phyloP scores from a whole-genome alignment of 305 asterid genomes.

The Rubia occidens region DNA sequence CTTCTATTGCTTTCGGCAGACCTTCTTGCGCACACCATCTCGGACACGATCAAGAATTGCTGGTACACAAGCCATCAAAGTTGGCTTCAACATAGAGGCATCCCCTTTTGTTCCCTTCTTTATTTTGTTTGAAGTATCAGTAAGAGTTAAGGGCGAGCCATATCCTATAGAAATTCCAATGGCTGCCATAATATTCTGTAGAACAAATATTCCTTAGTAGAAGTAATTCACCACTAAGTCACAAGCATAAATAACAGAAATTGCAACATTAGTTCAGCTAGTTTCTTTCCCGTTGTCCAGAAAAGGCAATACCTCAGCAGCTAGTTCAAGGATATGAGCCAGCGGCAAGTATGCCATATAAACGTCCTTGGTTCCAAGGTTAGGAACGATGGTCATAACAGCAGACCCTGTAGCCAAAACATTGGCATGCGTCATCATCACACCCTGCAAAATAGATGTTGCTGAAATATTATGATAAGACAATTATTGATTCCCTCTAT shows the following conservation, averaged over 20 bases:
- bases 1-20: slow-evolving; percentile 14
- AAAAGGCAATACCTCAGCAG: slow-evolving; percentile 67
- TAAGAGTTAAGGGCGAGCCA: slow-evolving; percentile 92
- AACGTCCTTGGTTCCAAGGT: slow-evolving; percentile 62
- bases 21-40: slow-evolving; percentile 96
- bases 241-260: slow-evolving; percentile 9
- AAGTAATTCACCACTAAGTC: not conserved
- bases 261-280: slow-evolving; percentile 6
- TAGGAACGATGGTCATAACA: slow-evolving; percentile 84
- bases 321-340: slow-evolving; percentile 96
- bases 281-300: not conserved
- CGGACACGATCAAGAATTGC: slow-evolving; percentile 98
- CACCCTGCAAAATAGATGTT: slow-evolving; percentile 54
- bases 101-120: slow-evolving; percentile 95
- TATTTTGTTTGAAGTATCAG: slow-evolving; percentile 89
- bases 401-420: slow-evolving; percentile 88
- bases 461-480: not conserved
- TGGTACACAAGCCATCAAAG: slow-evolving; percentile 90
- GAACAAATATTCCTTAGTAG: slow-evolving; percentile 11
- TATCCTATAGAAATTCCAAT: slow-evolving; percentile 92
- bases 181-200: slow-evolving; percentile 67
- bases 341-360: slow-evolving; percentile 91
- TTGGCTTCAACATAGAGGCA: slow-evolving; percentile 72
- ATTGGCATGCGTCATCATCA: slow-evolving; percentile 95
- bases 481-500: not conserved